Base-by-base conservation (phyloP, 306 rosid genomes). In the Prunus kanzakura region DNA sequence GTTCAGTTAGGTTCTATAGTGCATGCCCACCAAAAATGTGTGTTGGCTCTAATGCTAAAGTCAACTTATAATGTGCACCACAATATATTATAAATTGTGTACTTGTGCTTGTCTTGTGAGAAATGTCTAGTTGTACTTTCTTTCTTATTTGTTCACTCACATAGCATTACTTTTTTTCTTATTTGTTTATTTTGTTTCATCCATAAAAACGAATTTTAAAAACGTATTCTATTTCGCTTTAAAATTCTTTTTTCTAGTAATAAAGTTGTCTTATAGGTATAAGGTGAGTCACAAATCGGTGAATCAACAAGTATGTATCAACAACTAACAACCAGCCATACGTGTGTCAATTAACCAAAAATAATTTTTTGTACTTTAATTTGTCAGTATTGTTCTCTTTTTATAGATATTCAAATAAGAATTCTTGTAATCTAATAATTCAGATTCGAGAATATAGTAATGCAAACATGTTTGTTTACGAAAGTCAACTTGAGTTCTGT, bases 1-100 rank as follows among this genome's bases (percentile, higher is more conserved):
- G 29, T 46, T 64, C 6, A 56, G 25, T 65, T 79, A 55, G 51
- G 56, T 27, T 79, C 38, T 45, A 38, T 7, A 46, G 73, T 66
- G 65, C 65, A 55, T 72, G 43, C 55, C 63, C 76, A 72, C 63
- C 76, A 38, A 62, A 32, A 79, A 49, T 55, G 20, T 75, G 4
- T 67, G 49, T 75, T 45, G 73, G 67, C 72, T 62, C 25, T 51
- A 18, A 15, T 62, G 10, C 45, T 11, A 16, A 76, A 45, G 74
- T 64, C 80, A 76, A 76, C 77, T 64, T 54, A 25, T 41, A 22
- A 56, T 58, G 80, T 51, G 65, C 47, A 25, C 66, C 75, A 18
- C 35, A 27, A 43, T 55, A 49, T 55, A 75, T 19, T 2, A 32
- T 12, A 4, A n/a, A 11, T 14, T 43, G 57, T 45, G 27, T 19